These are phyloP conservation scores for Colletotrichum filicis DNA, from an alignment of 2,329 filamentous ascomycete genomes.

Conservation along the genomic window DNA sequence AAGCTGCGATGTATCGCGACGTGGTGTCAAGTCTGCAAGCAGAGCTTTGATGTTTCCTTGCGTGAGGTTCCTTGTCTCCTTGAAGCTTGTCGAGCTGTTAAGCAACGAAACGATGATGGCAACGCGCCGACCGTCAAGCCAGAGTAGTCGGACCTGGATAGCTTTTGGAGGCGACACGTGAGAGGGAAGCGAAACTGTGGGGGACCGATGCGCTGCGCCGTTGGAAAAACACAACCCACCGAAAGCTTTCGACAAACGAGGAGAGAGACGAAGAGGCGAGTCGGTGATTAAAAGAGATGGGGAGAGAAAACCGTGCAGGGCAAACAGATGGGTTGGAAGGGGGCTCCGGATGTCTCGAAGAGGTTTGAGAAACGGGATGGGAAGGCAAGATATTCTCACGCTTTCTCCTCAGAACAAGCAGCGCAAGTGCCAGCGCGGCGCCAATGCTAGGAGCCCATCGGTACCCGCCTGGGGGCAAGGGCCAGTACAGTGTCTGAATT, in stretches of 20 bases:
- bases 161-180: slow-evolving; percentile 30
- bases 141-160: slow-evolving; percentile 7
- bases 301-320: slow-evolving; percentile 20
- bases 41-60: slow-evolving; percentile 31
- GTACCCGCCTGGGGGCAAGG: neutral
- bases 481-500: neutral
- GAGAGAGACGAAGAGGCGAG: neutral
- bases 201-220: slow-evolving; percentile 29
- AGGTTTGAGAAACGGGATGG: slow-evolving; percentile 38
- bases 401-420: slow-evolving; percentile 15
- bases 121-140: slow-evolving; percentile 26
- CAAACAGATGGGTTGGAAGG: slow-evolving; percentile 33
- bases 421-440: slow-evolving; percentile 15
- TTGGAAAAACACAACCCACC: slow-evolving; percentile 27
- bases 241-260: neutral
- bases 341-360: slow-evolving; percentile 36
- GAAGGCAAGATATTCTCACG: slow-evolving; percentile 39
- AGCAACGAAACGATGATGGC: slow-evolving; percentile 16
- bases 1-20: slow-evolving; percentile 35
- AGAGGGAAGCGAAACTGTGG: slow-evolving; percentile 17
- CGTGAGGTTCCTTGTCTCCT: slow-evolving; percentile 2
- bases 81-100: slow-evolving; percentile 13
- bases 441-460: neutral
- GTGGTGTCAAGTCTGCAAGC: slow-evolving; percentile 32
- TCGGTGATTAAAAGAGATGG: slow-evolving; percentile 34